These are phyloP conservation scores for Ogataea henricii DNA, from an alignment of 805 yeast species.

Conservation along the genomic window DNA sequence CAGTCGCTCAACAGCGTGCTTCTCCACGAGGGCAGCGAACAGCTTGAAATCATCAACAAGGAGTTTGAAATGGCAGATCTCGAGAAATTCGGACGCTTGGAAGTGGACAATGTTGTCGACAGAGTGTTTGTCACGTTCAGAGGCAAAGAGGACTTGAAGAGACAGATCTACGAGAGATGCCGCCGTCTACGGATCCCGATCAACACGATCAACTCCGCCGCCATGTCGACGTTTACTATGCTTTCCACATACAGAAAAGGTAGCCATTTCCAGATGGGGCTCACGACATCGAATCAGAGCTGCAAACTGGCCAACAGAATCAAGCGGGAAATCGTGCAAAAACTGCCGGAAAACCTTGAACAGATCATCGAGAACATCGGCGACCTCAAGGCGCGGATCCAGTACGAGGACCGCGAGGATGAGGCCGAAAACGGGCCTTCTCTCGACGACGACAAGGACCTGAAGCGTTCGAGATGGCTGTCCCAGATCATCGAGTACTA, in stretches of 20 bases:
- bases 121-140: slow-evolving; percentile 64
- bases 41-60: slow-evolving; percentile 27
- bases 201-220: slow-evolving; percentile 74
- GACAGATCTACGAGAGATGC: slow-evolving; percentile 53
- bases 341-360: slow-evolving; percentile 71
- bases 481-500: slow-evolving; percentile 89
- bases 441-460: slow-evolving; percentile 47
- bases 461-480: slow-evolving; percentile 77
- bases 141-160: slow-evolving; percentile 33
- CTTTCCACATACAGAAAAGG: slow-evolving; percentile 73
- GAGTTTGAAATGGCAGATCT: slow-evolving; percentile 47
- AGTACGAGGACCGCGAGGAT: slow-evolving; percentile 49
- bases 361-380: slow-evolving; percentile 72
- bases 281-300: slow-evolving; percentile 87
- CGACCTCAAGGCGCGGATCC: slow-evolving; percentile 55
- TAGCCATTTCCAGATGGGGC: slow-evolving; percentile 69
- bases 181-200: slow-evolving; percentile 71
- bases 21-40: slow-evolving; percentile 13
- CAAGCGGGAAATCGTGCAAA: slow-evolving; percentile 66
- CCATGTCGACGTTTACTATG: slow-evolving; percentile 72
- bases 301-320: slow-evolving; percentile 82
- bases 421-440: slow-evolving; percentile 24
- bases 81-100: slow-evolving; percentile 57
- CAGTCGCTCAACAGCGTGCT: slow-evolving; percentile 19
- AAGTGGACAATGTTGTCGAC: slow-evolving; percentile 69